Base-by-base conservation (phyloP, 192 early-diverging fungal species). In the Coemansia sp. region DNA sequence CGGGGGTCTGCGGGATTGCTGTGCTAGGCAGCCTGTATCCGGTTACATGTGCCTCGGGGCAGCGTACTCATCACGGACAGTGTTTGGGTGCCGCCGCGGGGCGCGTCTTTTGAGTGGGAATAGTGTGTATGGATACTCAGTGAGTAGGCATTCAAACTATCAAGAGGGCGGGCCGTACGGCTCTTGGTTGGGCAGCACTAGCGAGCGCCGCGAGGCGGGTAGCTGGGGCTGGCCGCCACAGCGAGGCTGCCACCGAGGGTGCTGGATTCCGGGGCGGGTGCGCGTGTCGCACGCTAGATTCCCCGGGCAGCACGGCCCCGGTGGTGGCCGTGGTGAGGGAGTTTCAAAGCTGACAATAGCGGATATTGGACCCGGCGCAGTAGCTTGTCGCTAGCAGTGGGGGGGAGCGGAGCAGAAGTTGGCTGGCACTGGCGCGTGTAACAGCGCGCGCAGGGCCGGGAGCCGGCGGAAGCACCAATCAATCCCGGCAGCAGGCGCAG, bases 261-360 rank as follows among this genome's bases (percentile, higher is more conserved):
- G 44, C 44, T 28, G 44, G 8, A 8, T 15, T 2, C 15, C 41
- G 15, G 41, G 14, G 41, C 41, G 20, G 6, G 15, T 8, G 41
- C 5, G 41, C 41, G 15, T 18, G 9, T n/a, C n/a, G n/a, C n/a
- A n/a, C n/a, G n/a, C n/a, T n/a, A n/a, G n/a, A n/a, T 6, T 12
- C 37, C 7, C 37, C 37, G 37, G 37, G 21, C 20, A 14, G 44
- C 7, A 8, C 44, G 3, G 44, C 44, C 20, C 44, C 20, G 44
- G 44, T 46, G 23, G 14, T 5, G 44, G 20, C 44, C 0, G 44
- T 46, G 44, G 17, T 46, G 44, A 46, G 17, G 40, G 17, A 46
- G 44, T 46, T 46, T 46, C 44, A 46, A 46, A 46, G 44, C 44
- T 46, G 44, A 46, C 44, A 46, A 46, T 16, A 46, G 44, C 37